Percentiles rank a stretch among this genome's conserved stretches.
Evolutionary conservation across 495 filamentous ascomycete species (phyloP).

Genomic region (Neurospora africana): DNA sequence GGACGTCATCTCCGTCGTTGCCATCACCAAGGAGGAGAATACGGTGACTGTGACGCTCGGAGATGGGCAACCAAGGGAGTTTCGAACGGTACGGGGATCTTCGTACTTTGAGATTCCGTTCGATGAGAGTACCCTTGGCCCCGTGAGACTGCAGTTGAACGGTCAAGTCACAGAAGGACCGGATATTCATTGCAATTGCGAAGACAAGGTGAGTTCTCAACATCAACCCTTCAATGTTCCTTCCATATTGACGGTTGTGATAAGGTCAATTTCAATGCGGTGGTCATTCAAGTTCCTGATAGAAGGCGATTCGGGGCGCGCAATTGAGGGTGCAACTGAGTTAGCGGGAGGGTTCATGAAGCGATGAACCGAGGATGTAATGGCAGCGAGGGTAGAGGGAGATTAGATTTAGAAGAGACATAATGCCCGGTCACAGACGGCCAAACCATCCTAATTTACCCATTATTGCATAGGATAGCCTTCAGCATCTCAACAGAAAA

Average conservation of each 20-base stretch:
- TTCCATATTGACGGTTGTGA: neutral
- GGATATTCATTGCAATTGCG: slow-evolving; percentile 35
- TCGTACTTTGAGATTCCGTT: slow-evolving; percentile 49
- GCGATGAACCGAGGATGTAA: neutral
- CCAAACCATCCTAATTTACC: neutral
- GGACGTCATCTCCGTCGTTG: slow-evolving; percentile 38
- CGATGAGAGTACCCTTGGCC: slow-evolving; percentile 31
- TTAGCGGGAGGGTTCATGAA: neutral
- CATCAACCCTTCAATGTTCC: neutral
- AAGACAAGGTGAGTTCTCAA: slow-evolving; percentile 36
- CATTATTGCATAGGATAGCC: neutral
- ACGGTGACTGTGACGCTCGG: slow-evolving; percentile 44
- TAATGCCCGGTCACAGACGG: neutral
- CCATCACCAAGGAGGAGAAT: slow-evolving; percentile 22
- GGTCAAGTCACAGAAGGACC: slow-evolving; percentile 37
- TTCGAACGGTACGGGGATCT: neutral
- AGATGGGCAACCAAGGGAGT: slow-evolving; percentile 15
- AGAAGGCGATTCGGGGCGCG: neutral
- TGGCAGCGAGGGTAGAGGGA: neutral
- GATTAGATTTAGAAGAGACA: neutral
- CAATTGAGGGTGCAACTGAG: neutral
- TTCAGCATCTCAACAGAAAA: neutral
- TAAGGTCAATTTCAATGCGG: slow-evolving; percentile 34
- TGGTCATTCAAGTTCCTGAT: slow-evolving; percentile 24
- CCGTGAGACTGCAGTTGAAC: slow-evolving; percentile 40